Conservation (phyloP, 805 yeast species). For the Starmerella tilneyi region DNA sequence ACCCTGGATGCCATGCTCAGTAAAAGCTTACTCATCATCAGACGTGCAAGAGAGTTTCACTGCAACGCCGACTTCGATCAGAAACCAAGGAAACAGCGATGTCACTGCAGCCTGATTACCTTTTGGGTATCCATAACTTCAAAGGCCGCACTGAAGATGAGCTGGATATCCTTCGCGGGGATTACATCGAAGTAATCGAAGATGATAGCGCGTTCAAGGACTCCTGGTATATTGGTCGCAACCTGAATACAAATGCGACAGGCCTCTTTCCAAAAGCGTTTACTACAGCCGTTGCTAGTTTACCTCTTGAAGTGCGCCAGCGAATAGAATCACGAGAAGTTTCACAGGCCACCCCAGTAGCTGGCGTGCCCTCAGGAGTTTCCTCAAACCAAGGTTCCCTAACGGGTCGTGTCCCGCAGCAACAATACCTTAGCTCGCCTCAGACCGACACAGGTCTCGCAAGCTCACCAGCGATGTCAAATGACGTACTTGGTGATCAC, state of each 20-base stretch:
- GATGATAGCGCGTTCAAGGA: constrained; percentile 91
- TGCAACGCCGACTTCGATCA: constrained; percentile 7
- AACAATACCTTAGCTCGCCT: background rate
- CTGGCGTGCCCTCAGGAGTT: too few species aligned
- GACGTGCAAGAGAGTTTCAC: constrained; percentile 4
- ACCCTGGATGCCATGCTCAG: background rate
- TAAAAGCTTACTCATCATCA: background rate
- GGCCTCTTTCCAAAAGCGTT: constrained; percentile 89
- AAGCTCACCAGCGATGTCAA: too few species aligned
- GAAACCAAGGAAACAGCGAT: constrained; percentile 4
- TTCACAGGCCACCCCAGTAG: background rate
- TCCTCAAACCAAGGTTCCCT: too few species aligned
- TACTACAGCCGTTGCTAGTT: constrained; percentile 36
- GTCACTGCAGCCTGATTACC: constrained; percentile 21
- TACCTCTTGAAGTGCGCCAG: constrained; percentile 18
- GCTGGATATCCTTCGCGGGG: constrained; percentile 68
- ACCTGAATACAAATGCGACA: constrained; percentile 56
- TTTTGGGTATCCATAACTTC: constrained; percentile 73
- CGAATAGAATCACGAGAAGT: background rate
- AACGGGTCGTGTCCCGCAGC: too few species aligned
- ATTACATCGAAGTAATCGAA: constrained; percentile 75
- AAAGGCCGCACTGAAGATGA: constrained; percentile 84
- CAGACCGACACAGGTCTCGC: too few species aligned
- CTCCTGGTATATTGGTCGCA: constrained; percentile 79
- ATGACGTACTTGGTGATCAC: too few species aligned